Percentiles rank a stretch among this genome's conserved stretches.
These are phyloP conservation scores for Candida ovalis DNA, from an alignment of 805 yeast genomes.

Conservation along the genomic window DNA sequence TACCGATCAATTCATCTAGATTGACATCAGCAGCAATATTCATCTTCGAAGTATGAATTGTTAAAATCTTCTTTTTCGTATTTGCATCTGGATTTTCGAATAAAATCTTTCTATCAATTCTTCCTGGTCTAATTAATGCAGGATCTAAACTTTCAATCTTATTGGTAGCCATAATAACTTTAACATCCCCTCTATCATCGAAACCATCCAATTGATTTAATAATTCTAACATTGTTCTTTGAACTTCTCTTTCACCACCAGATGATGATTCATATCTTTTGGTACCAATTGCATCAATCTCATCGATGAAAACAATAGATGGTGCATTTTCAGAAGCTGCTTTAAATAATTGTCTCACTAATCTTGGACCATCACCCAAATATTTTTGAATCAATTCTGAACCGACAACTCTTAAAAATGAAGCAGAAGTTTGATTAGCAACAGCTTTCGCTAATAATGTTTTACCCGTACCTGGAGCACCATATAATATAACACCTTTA, in stretches of 20 bases:
- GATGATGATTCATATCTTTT: conserved; percentile 89
- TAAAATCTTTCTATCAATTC: conserved; percentile 92
- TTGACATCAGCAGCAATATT: conserved; percentile 83
- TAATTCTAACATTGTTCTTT: conserved; percentile 95
- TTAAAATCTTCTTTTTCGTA: conserved; percentile 88
- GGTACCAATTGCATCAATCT: conserved; percentile 98
- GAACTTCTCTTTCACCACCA: conserved; percentile 97
- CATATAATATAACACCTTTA: conserved; percentile 94
- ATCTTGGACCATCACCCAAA: conserved; percentile 95
- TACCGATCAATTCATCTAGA: conserved; percentile 79
- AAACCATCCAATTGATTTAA: conserved; percentile 95
- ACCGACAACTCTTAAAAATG: conserved; percentile 93
- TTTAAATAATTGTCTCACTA: conserved; percentile 90
- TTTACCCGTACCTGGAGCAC: conserved; percentile 98
- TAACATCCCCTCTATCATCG: conserved; percentile 95
- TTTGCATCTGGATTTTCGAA: conserved; percentile 94
- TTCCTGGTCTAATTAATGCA: conserved; percentile 93
- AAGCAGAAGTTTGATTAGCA: conserved; percentile 96
- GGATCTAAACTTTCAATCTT: conserved; percentile 93
- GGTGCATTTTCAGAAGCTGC: conserved; percentile 98
- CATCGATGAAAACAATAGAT: conserved; percentile 96
- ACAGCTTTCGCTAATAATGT: conserved; percentile 95
- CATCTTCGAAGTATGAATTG: conserved; percentile 93
- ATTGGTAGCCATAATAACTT: conserved; percentile 97
- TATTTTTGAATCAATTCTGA: conserved; percentile 96